Conservation (phyloP, 129 eudicot species). For the Deinandra increscens region DNA sequence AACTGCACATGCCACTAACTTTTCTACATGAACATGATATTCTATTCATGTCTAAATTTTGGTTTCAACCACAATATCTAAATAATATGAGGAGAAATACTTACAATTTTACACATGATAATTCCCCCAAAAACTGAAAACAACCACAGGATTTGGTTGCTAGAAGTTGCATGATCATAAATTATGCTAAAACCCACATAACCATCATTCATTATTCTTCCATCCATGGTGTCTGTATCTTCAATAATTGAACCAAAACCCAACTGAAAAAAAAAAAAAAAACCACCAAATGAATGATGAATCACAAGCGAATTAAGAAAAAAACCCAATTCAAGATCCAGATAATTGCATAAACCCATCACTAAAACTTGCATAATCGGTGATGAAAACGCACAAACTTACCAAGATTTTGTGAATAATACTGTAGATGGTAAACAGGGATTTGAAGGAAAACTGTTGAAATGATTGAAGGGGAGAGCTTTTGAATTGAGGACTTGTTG, state of each 20-base stretch:
- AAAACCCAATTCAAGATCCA: constrained; percentile 24
- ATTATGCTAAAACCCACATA: constrained; percentile 29
- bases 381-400: constrained; percentile 13
- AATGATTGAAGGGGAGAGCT: too few species aligned
- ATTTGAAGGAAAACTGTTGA: too few species aligned
- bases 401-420: constrained; percentile 13
- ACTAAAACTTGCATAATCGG: constrained; percentile 4
- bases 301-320: background rate
- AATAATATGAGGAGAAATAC: constrained; percentile 14
- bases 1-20: too few species aligned
- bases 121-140: constrained; percentile 56
- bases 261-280: constrained; percentile 1
- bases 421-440: too few species aligned
- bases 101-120: constrained; percentile 70
- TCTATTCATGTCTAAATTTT: background rate
- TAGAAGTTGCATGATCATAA: constrained; percentile 36
- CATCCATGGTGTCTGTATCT: constrained; percentile 22
- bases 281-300: background rate
- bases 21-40: too few species aligned
- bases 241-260: background rate
- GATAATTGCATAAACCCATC: constrained; percentile 2
- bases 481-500: constrained; percentile 3
- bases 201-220: constrained; percentile 1
- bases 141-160: constrained; percentile 48
- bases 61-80: background rate